A percentile compares a stretch with the other conserved stretches of the same genome.
These are phyloP conservation scores for Sporothrix humicola DNA, from an alignment of 2,329 filamentous ascomycete species.

Conservation along the genomic window DNA sequence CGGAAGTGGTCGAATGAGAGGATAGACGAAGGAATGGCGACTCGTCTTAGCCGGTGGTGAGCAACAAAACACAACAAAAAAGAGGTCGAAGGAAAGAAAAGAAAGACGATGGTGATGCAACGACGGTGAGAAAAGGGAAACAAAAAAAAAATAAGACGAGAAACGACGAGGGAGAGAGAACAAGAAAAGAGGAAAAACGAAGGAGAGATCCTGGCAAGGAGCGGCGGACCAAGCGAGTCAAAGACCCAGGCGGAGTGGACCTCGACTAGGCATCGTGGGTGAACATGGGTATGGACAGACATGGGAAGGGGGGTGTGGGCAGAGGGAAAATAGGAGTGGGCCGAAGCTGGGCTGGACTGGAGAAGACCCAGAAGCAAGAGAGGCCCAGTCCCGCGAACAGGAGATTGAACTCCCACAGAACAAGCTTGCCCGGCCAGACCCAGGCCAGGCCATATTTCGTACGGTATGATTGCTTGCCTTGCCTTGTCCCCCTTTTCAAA, in stretches of 20 bases:
- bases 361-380: constrained; percentile 6
- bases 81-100: constrained; percentile 6
- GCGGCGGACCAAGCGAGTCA: constrained; percentile 24
- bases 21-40: constrained; percentile 3
- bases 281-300: constrained; percentile 27
- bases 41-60: background rate
- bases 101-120: constrained; percentile 18
- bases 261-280: constrained; percentile 33
- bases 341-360: constrained; percentile 25
- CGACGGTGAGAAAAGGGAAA: constrained; percentile 24
- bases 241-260: constrained; percentile 29
- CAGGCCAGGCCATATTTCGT: background rate
- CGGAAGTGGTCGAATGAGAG: constrained; percentile 11
- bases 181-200: constrained; percentile 20
- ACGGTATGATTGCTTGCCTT: constrained; percentile 11
- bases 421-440: constrained; percentile 9
- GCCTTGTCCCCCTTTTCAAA: background rate
- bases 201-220: constrained; percentile 20
- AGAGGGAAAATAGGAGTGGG: constrained; percentile 27
- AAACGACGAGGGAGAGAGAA: constrained; percentile 22
- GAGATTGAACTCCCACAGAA: constrained; percentile 25
- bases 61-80: background rate
- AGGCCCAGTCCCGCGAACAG: constrained; percentile 15
- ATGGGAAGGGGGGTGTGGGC: constrained; percentile 21
- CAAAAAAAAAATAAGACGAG: constrained; percentile 20